Conservation (phyloP, 176 grass and related monocot genomes). For the Lolium rigidum region DNA sequence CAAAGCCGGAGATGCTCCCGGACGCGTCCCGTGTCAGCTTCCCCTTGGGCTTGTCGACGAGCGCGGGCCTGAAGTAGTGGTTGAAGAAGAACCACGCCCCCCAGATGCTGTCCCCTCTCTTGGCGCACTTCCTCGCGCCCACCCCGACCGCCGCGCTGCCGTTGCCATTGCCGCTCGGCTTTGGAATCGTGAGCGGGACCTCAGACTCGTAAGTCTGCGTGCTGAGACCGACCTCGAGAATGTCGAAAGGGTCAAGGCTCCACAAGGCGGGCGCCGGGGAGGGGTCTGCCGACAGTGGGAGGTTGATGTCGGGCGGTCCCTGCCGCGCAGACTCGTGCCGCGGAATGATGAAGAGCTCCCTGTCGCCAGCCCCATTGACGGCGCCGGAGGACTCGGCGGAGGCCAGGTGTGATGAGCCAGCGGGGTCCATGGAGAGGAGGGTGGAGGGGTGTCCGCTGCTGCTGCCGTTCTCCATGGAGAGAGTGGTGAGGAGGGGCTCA, state of each 20-base stretch:
- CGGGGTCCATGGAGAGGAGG: conserved; percentile 76
- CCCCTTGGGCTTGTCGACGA: conserved; percentile 62
- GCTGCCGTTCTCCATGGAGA: conserved; percentile 60
- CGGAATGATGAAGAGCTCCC: conserved; percentile 56
- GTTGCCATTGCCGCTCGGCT: conserved; percentile 36
- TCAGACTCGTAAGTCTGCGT: conserved; percentile 65
- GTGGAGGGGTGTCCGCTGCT: conserved; percentile 56
- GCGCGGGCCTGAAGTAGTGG: conserved; percentile 64
- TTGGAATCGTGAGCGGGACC: conserved; percentile 52
- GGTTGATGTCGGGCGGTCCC: conserved; percentile 69
- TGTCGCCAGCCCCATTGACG: conserved; percentile 32
- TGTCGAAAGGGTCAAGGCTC: conserved; percentile 50
- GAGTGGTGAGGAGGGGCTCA: conserved; percentile 66
- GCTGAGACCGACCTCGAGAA: conserved; percentile 62
- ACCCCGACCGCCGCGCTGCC: conserved; percentile 9
- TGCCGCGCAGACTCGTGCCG: conserved; percentile 34
- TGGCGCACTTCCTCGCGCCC: conserved; percentile 49
- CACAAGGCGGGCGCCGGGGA: conserved; percentile 42
- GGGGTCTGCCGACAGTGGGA: conserved; percentile 59
- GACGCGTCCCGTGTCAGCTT: conserved; percentile 43
- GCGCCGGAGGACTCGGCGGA: not conserved
- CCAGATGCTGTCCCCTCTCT: conserved; percentile 79
- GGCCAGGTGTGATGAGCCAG: conserved; percentile 9
- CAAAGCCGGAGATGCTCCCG: conserved; percentile 53
- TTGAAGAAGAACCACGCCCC: conserved; percentile 81